phyloP scores from a whole-genome alignment of 176 grass and related monocot genomes.

The Lolium perenne region DNA sequence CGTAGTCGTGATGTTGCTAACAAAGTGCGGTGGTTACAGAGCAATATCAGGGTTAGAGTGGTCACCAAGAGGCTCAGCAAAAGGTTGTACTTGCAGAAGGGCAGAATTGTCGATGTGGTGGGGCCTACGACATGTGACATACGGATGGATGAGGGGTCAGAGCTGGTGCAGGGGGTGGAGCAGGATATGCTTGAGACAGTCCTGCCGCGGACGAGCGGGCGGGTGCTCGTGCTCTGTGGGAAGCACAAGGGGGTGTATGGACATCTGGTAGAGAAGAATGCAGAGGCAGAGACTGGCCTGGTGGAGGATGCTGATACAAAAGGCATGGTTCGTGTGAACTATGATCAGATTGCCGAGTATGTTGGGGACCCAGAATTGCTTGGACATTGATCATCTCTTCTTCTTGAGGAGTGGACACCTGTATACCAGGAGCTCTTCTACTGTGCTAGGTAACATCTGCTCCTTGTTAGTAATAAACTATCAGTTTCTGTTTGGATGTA shows the following conservation, averaged over 20 bases:
- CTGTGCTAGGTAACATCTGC: conserved; percentile 40
- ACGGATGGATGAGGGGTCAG: conserved; percentile 69
- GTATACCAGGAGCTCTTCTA: conserved; percentile 4
- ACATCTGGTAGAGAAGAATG: conserved; percentile 71
- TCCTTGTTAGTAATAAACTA: conserved; percentile 32
- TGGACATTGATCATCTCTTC: conserved; percentile 60
- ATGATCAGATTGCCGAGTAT: conserved; percentile 89
- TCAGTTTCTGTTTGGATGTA: conserved; percentile 31
- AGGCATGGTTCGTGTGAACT: conserved; percentile 71
- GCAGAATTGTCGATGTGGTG: conserved; percentile 81
- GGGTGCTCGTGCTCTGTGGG: conserved; percentile 81
- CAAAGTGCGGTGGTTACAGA: conserved; percentile 71
- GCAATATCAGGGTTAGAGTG: conserved; percentile 90
- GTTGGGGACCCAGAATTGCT: conserved; percentile 76
- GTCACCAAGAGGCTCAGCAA: conserved; percentile 74
- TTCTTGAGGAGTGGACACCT: conserved; percentile 4
- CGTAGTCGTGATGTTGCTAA: conserved; percentile 11
- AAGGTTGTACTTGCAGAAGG: conserved; percentile 83
- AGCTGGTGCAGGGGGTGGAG: conserved; percentile 84
- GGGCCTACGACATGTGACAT: conserved; percentile 85
- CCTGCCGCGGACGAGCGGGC: conserved; percentile 70
- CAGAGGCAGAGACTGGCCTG: conserved; percentile 61
- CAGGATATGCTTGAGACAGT: conserved; percentile 97
- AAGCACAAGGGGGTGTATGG: conserved; percentile 90
- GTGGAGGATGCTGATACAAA: conserved; percentile 80